Evolutionary conservation across 164 flowering plant species (phyloP), one percentile per base, ranked within the genome.

Genomic region (Malania oleifera): DNA sequence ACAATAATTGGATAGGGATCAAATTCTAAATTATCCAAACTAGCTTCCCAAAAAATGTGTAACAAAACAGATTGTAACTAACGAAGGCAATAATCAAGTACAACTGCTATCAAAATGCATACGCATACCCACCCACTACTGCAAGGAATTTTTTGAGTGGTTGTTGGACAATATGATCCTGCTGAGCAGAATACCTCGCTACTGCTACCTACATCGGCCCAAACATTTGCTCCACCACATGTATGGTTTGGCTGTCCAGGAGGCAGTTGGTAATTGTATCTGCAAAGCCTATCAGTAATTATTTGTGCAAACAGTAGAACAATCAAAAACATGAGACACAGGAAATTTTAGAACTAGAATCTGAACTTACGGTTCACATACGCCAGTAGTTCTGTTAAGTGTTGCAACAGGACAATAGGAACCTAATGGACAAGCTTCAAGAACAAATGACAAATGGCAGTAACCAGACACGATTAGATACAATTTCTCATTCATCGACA

Each of bases 161-260:
- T 82, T 39, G 80, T 73, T 49, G 96, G 96, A 70, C 96, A 86
- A 54, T 73, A 88, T 57, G 89, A 84, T 61, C 96, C 92, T 20
- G 86, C 78, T 24, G 83, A 72, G 61, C 96, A 88, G 64, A 88
- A 88, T 22, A 84, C 67, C 38, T 84, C 79, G 27, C 56, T 62
- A 56, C 82, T 73, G 52, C 69, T 76, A 11, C 24, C 23, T 62
- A 81, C 82, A 74, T 80, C 83, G 23, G 83, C 83, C 96, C 96
- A 88, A 19, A 59, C 39, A 72, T 88, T 87, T 15, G 96, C 96
- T 70, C 82, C 82, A 51, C 96, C 96, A 71, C 96, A 84, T 11
- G 82, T 68, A 73, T 88, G 96, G 55, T 86, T 80, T 59, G 57
- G 57, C 45, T 77, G 49, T 43, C 90, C 88, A 44, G 92, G 84